These are phyloP conservation scores for Serendipita sp. DNA, from an alignment of 768 basidiomycete genomes.

Conservation along the genomic window DNA sequence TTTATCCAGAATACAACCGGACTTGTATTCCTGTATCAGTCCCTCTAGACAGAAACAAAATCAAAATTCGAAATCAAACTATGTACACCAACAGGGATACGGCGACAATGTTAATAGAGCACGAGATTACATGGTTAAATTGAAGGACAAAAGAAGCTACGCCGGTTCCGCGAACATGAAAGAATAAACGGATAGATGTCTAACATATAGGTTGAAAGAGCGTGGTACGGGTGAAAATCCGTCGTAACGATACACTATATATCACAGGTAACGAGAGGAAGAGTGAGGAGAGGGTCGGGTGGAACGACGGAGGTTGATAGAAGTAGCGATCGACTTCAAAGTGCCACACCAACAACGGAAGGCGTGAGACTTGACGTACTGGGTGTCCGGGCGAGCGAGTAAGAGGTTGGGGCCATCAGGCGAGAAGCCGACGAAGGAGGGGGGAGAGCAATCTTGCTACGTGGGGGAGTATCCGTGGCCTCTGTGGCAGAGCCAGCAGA, in stretches of 20 bases:
- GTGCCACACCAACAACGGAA: neutral
- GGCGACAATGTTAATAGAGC: too few species aligned
- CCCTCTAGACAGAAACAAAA: too few species aligned
- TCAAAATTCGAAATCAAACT: too few species aligned
- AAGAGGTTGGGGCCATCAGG: neutral
- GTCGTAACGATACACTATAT: neutral
- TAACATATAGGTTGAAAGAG: too few species aligned
- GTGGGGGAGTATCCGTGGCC: neutral
- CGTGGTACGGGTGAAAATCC: neutral
- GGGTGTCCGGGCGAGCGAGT: neutral
- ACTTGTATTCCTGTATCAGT: too few species aligned
- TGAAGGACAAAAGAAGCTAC: too few species aligned
- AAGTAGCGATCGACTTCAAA: neutral
- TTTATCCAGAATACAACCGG: too few species aligned
- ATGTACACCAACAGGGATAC: too few species aligned
- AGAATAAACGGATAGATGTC: too few species aligned
- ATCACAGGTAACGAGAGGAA: neutral
- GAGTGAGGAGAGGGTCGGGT: neutral
- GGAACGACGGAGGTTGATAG: neutral
- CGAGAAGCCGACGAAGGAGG: conserved; percentile 1
- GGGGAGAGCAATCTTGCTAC: neutral
- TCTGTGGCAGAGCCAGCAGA: conserved; percentile 1
- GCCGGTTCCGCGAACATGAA: too few species aligned
- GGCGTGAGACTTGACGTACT: conserved; percentile 1
- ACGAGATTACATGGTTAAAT: too few species aligned